These are phyloP conservation scores for Scheffersomyces stambukii DNA, from an alignment of 1,139 yeast species.

Conservation along the genomic window DNA sequence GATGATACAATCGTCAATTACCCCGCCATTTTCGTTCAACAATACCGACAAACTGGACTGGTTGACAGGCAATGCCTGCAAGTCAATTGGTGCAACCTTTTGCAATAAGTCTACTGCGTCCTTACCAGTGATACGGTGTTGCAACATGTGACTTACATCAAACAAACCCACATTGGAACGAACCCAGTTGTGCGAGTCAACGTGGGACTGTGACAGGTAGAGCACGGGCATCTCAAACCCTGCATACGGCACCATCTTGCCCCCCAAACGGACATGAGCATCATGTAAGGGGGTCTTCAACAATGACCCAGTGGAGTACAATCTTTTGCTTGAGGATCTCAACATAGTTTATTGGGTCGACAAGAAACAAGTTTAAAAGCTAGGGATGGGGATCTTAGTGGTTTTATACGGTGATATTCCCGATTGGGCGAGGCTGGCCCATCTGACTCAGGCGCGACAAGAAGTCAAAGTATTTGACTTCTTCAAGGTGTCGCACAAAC, in stretches of 20 bases:
- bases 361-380: too few species aligned
- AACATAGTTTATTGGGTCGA: constrained; percentile 13
- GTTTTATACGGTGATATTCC: too few species aligned
- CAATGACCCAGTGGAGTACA: constrained; percentile 25
- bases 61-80: constrained; percentile 50
- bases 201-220: constrained; percentile 77
- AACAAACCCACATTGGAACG: constrained; percentile 83
- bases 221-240: constrained; percentile 93
- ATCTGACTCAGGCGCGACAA: too few species aligned
- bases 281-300: constrained; percentile 77
- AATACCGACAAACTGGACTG: constrained; percentile 75
- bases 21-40: constrained; percentile 71
- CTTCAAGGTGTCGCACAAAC: too few species aligned
- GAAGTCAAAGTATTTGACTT: too few species aligned
- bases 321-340: constrained; percentile 17
- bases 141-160: constrained; percentile 97
- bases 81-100: constrained; percentile 82
- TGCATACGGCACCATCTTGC: constrained; percentile 92
- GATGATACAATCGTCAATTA: constrained; percentile 89
- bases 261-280: constrained; percentile 74
- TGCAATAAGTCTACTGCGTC: constrained; percentile 69
- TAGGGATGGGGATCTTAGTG: too few species aligned
- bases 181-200: constrained; percentile 94
- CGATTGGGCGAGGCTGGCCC: too few species aligned
- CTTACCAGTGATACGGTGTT: constrained; percentile 71